phyloP scores from a whole-genome alignment of 2,329 filamentous ascomycete species.

The Talaromyces sp. region DNA sequence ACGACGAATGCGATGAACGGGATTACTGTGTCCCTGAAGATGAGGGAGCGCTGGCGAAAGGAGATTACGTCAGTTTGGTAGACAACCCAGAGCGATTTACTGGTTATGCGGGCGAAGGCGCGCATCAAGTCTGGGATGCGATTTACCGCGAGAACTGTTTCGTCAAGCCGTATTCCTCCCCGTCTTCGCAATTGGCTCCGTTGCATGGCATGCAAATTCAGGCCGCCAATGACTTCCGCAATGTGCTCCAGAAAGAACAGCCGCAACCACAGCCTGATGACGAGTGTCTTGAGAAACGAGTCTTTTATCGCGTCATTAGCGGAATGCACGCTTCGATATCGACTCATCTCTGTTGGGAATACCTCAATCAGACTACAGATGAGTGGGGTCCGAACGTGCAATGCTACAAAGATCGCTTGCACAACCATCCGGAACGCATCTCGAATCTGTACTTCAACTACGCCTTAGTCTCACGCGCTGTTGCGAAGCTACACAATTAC shows the following conservation, averaged over 20 bases:
- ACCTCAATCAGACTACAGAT: slow-evolving; percentile 90
- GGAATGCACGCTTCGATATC: slow-evolving; percentile 99
- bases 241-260: slow-evolving; percentile 51
- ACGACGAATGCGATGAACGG: slow-evolving; percentile 92
- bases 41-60: slow-evolving; percentile 78
- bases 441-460: slow-evolving; percentile 99
- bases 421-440: slow-evolving; percentile 80
- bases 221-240: slow-evolving; percentile 59
- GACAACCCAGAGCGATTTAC: slow-evolving; percentile 96
- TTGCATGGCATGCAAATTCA: slow-evolving; percentile 43
- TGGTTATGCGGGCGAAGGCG: slow-evolving; percentile 79
- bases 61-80: slow-evolving; percentile 91
- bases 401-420: slow-evolving; percentile 85
- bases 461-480: slow-evolving; percentile 83
- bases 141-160: slow-evolving; percentile 99
- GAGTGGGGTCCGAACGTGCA: slow-evolving; percentile 85
- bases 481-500: slow-evolving; percentile 83
- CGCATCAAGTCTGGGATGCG: slow-evolving; percentile 90
- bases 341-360: slow-evolving; percentile 92
- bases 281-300: slow-evolving; percentile 95
- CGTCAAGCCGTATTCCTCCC: slow-evolving; percentile 44
- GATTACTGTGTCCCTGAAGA: slow-evolving; percentile 97
- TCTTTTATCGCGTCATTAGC: slow-evolving; percentile 91
- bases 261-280: slow-evolving; percentile 58
- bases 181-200: slow-evolving; percentile 28